Evolutionary conservation across 2,329 filamentous ascomycete genomes (phyloP), one percentile per base, ranked within the genome.

Genomic region (Talaromyces sp.): DNA sequence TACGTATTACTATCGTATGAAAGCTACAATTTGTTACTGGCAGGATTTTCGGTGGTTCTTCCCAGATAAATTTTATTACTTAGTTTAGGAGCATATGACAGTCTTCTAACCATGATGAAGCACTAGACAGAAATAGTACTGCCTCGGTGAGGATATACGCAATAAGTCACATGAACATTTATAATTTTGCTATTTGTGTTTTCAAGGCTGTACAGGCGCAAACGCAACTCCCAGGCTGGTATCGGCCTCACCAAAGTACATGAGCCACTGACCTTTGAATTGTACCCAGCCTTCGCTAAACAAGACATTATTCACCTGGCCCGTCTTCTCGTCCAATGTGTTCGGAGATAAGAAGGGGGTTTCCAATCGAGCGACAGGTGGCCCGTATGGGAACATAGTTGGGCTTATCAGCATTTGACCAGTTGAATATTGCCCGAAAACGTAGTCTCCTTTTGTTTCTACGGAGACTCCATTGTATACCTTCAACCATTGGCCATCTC

Each of bases 251-350:
- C 70, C 70, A 62, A 69, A 71, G 59, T 71, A 71, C 60, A 73
- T 56, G 35, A 68, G 69, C 70, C 70, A 73, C 54, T 69, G 65
- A 4, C 69, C 69, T 50, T 66, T 64, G 54, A 71, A 72, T 55
- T 73, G 70, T n/a, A 72, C 69, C 57, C 72, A 58, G n/a, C 70
- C 71, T 60, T 73, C 71, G 26, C 64, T 65, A 62, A 73, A 73
- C 2, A 71, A 67, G 17, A 73, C 71, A 31, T 68, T 63, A 63
- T 71, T 66, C 9, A 73, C 71, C 59, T 72, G 69, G 24, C 71
- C 71, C 26, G 66, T 61, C 17, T 68, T 62, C 65, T 73, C 69
- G 19, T 68, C 61, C 17, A 58, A 62, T 35, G 62, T 67, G 31
- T 62, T 65, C 10, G 70, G 69, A 41, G 65, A 63, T 31, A 73